Base-by-base conservation (phyloP, 2,329 filamentous ascomycete species). In the Fusarium coicis region DNA sequence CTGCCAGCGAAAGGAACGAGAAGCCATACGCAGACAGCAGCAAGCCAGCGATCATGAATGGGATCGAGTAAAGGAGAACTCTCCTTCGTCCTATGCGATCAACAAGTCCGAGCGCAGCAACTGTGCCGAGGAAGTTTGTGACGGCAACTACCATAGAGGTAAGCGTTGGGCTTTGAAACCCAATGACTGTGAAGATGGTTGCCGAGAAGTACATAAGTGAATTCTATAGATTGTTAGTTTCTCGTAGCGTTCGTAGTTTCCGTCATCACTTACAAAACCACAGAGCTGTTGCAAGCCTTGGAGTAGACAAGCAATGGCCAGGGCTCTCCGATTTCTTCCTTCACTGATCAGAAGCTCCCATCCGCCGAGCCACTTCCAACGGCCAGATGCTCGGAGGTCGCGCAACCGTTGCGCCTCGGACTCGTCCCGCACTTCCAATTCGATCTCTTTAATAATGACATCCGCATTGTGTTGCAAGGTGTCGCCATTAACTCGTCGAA, bases 171-270 rank as follows among this genome's bases (percentile, higher is more conserved):
- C 90, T 92, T 46, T 88, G 87, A 80, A 97, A 97, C 2, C 92
- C 92, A 2, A 97, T 87, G 37, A 94, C 87, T 6, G 89, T 88
- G 79, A 96, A 96, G 36, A 96, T 94, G 12, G 93, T 95, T 8
- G 93, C 93, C 1, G 93, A 94, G 79, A 94, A 97, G 82, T 97
- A 97, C 94, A 97, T 97, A 36, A 97, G 86, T 16, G 93, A 95
- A 83, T 97, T 97, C 89, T 91, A 73, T 16, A 16, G 28, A 47
- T 7, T 5, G 46, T 77, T 61, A 70, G 50, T 26, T 8, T 37
- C 39, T 10, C 18, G 23, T 61, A 52, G 19, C 7, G 34, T 37
- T 44, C 21, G 39, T 47, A 58, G 44, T 61, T 19, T 15, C 3
- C n/a, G 15, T 18, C 8, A 19, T 56, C 10, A 86, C 89, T 81